Percentiles rank a stretch among this genome's conserved stretches.
phyloP scores from a whole-genome alignment of 176 grass and related monocot genomes.

The Musa acuminata region DNA sequence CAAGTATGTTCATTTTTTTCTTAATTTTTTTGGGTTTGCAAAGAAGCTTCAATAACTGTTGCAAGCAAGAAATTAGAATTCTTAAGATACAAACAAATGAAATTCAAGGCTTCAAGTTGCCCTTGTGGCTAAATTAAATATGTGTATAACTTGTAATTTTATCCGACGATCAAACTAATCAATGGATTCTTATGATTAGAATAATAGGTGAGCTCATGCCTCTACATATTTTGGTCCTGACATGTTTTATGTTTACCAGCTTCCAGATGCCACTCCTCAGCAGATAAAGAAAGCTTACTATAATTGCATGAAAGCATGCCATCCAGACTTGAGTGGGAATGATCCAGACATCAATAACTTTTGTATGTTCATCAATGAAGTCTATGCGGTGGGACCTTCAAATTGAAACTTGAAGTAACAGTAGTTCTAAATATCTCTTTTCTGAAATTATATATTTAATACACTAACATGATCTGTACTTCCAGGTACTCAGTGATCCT shows the following conservation, averaged over 20 bases:
- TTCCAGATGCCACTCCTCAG: slow-evolving; percentile 72
- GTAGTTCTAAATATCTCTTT: not conserved
- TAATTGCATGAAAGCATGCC: slow-evolving; percentile 86
- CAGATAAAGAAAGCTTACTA: slow-evolving; percentile 94
- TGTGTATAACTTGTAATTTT: not conserved
- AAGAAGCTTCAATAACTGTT: not conserved
- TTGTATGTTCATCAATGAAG: slow-evolving; percentile 90
- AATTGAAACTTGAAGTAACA: not conserved
- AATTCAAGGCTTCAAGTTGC: not conserved
- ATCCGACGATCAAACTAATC: not conserved
- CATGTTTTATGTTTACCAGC: slow-evolving; percentile 30
- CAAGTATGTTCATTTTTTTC: too few species aligned
- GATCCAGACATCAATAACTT: slow-evolving; percentile 62
- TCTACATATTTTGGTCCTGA: not conserved
- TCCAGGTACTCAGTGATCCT: slow-evolving; percentile 79
- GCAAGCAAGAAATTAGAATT: not conserved
- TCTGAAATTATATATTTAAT: slow-evolving; percentile 11
- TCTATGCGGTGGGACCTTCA: slow-evolving; percentile 51
- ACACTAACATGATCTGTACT: slow-evolving; percentile 32
- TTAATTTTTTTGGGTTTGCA: too few species aligned
- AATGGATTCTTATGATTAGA: not conserved
- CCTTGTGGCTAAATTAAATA: not conserved
- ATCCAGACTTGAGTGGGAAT: slow-evolving; percentile 75
- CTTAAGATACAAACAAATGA: not conserved
- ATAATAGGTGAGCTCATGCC: not conserved